Conservation (phyloP, 257 asterid genomes). For the Solanum habrochaites region DNA sequence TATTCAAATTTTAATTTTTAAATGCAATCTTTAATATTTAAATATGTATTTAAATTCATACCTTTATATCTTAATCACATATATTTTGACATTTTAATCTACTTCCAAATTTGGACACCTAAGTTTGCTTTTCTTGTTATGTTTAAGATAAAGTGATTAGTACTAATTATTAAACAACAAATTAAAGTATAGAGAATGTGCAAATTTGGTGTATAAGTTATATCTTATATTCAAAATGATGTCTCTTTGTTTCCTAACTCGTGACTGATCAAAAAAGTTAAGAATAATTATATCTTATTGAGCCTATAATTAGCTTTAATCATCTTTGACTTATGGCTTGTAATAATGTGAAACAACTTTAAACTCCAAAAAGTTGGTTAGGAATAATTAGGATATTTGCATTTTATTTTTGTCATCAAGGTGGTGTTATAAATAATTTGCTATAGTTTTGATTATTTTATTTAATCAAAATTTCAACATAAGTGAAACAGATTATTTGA, state of each 20-base stretch:
- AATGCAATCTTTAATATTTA: no score
- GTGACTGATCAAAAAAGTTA: background rate
- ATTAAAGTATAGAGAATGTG: background rate
- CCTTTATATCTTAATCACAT: background rate
- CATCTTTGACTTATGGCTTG: background rate
- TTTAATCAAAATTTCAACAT: rapidly evolving
- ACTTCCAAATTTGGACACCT: background rate
- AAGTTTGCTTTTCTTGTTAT: background rate
- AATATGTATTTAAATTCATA: no score
- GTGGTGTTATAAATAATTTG: background rate
- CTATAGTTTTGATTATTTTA: background rate
- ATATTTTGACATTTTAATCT: no score
- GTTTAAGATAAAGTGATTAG: background rate
- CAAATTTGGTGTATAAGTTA: background rate
- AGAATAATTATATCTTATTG: background rate
- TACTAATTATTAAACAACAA: background rate
- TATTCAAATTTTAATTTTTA: no score
- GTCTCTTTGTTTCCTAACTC: background rate
- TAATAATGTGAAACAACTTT: background rate
- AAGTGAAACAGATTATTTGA: background rate
- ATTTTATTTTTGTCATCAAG: background rate
- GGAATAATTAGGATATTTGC: background rate
- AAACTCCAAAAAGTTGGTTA: background rate
- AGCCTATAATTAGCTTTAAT: background rate
- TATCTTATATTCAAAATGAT: background rate